Conservation (phyloP, 441 rosid species). For the Rhodomyrtus psidioides region DNA sequence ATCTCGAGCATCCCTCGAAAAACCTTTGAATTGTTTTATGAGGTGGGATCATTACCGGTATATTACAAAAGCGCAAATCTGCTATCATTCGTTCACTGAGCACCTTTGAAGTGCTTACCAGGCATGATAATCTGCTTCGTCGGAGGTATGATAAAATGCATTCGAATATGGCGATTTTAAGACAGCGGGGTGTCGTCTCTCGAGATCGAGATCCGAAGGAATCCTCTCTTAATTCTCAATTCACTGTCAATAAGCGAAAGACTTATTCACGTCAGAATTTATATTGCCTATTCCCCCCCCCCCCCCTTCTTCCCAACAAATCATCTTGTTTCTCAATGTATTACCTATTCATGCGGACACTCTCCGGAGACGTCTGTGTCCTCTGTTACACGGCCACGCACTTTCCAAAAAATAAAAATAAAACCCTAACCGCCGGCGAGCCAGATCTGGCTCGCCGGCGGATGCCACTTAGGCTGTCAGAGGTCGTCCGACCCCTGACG, state of each 20-base stretch:
- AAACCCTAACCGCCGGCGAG: too few species aligned
- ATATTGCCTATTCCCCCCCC: not conserved
- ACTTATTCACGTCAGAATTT: not conserved
- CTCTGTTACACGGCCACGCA: too few species aligned
- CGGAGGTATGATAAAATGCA: not conserved
- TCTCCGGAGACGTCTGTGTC: too few species aligned
- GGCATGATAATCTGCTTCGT: not conserved
- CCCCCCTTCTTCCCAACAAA: too few species aligned
- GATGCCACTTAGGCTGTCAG: too few species aligned
- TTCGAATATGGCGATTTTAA: not conserved
- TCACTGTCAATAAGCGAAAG: not conserved
- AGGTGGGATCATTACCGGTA: too few species aligned
- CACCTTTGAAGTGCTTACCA: not conserved
- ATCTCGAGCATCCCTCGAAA: not conserved
- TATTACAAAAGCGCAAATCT: not conserved
- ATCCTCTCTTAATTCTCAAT: not conserved
- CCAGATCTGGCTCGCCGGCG: too few species aligned
- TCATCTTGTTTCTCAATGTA: not conserved
- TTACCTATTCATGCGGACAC: not conserved
- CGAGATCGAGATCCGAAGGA: not conserved
- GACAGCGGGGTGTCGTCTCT: not conserved
- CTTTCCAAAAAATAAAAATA: too few species aligned
- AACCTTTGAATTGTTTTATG: not conserved
- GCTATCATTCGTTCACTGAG: not conserved
- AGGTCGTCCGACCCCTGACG: too few species aligned